These are phyloP conservation scores for Dalbergia oliveri DNA, from an alignment of 306 rosid species.

Conservation along the genomic window DNA sequence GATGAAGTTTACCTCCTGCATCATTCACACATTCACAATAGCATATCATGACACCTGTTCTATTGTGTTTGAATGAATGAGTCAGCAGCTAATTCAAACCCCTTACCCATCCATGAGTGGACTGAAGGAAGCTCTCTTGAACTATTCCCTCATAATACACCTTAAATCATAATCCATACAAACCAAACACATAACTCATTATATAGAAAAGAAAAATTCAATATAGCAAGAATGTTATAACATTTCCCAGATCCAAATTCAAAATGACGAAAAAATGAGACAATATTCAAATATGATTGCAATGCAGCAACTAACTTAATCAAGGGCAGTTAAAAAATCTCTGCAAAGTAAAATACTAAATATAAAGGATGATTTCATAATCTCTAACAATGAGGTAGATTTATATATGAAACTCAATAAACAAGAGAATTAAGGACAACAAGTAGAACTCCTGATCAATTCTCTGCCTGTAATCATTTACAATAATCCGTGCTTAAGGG, in stretches of 20 bases:
- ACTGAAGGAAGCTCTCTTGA: conserved; percentile 93
- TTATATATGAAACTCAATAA: not conserved
- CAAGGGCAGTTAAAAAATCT: not conserved
- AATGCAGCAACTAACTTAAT: not conserved
- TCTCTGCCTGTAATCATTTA: not conserved
- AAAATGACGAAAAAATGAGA: conserved; percentile 2
- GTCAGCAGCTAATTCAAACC: conserved; percentile 89
- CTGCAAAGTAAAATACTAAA: not conserved
- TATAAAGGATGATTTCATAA: not conserved
- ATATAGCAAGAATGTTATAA: not conserved
- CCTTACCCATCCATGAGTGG: conserved; percentile 86
- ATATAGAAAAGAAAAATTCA: not conserved
- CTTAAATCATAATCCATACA: not conserved
- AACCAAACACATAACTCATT: not conserved
- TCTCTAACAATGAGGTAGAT: not conserved
- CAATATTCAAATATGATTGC: not conserved
- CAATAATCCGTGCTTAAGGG: conserved; percentile 10
- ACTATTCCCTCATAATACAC: conserved; percentile 38
- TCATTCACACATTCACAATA: conserved; percentile 94
- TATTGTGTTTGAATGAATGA: conserved; percentile 94
- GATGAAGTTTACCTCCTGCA: conserved; percentile 80
- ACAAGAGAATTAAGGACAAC: not conserved
- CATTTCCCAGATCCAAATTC: conserved; percentile 9
- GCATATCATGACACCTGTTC: conserved; percentile 45
- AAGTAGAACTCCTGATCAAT: not conserved